phyloP scores from a whole-genome alignment of 2,329 filamentous ascomycete genomes.

The Didymella glomerata region DNA sequence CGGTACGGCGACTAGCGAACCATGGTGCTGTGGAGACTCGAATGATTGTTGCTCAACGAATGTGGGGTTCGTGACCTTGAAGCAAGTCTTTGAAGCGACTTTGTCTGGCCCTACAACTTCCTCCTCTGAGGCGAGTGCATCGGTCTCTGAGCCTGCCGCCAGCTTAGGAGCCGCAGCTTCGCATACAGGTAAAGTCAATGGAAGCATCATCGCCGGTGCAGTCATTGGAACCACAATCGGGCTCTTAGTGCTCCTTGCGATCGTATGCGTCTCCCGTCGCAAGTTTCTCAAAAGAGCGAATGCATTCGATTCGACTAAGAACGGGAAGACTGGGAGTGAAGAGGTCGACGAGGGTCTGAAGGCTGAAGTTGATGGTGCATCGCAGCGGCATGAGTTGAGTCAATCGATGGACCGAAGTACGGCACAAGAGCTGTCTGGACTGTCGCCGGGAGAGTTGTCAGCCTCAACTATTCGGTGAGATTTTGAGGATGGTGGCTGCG shows the following conservation, averaged over 20 bases:
- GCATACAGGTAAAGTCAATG: not conserved
- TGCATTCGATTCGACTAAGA: not conserved
- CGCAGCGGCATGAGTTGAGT: not conserved
- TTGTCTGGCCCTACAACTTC: conserved; percentile 4
- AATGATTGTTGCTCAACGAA: too few relatives aligned
- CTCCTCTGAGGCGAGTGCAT: not conserved
- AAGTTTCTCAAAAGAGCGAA: not conserved
- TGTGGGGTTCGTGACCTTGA: too few relatives aligned
- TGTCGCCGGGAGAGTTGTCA: not conserved
- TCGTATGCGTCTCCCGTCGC: not conserved
- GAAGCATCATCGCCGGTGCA: not conserved
- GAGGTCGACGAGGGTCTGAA: not conserved
- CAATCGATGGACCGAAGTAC: not conserved
- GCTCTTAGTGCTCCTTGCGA: not conserved
- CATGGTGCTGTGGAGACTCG: too few relatives aligned
- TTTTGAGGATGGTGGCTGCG: not conserved
- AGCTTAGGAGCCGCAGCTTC: not conserved
- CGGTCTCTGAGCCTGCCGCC: not conserved
- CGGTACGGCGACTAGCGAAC: too few relatives aligned
- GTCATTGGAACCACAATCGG: not conserved
- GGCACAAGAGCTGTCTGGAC: not conserved
- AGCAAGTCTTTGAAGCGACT: too few relatives aligned
- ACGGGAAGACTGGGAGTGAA: not conserved
- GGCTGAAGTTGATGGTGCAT: not conserved
- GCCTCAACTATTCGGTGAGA: too few relatives aligned